Evolutionary conservation across 1,284 basidiomycete species (phyloP), one percentile per base, ranked within the genome.

Genomic region (Ceratobasidium papillatum): DNA sequence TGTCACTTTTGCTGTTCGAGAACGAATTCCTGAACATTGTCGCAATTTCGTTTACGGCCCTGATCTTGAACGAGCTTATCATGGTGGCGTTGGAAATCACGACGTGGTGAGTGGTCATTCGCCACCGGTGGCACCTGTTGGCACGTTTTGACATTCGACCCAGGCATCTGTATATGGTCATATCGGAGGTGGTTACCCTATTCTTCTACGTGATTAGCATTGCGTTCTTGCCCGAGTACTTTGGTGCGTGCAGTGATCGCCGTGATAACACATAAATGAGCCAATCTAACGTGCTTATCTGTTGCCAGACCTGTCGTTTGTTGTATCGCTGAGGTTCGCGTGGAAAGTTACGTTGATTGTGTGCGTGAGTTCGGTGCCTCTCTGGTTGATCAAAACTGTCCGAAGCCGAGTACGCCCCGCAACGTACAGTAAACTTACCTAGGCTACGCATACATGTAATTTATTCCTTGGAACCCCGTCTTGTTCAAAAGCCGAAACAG

Each of bases 71-170:
- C 82, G 98, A 99, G 81, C 88, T 99, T 64, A 96, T 99, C 83
- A 99, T 99, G 98, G 98, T 99, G 51, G 96, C 95, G 0, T 82
- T 99, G 77, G 96, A 99, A 83, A 96, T 99, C 77, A 99, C 96
- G 0, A 98, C 94, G 76, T 99, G 96, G 97, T 94, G 79, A 76
- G 87, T 81, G 43, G 36, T 25, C 66, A 58, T 45, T 34, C 59
- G 45, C 22, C 51, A 19, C n/a, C 43, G 34, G 11, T 61, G 68
- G 14, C 30, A 36, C 38, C 17, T 62, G 30, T 38, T 41, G 45
- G 32, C 65, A 30, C 25, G 25, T 25, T 56, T 36, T 61, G 11
- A 58, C 66, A 19, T 22, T 59, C 34, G 34, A 38, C 47, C 12
- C 74, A 96, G 94, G 94, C 98, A 99, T 83, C 81, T 90, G 7